These are phyloP conservation scores for Hypomyces perniciosus DNA, from an alignment of 2,329 filamentous ascomycete species.

Conservation along the genomic window DNA sequence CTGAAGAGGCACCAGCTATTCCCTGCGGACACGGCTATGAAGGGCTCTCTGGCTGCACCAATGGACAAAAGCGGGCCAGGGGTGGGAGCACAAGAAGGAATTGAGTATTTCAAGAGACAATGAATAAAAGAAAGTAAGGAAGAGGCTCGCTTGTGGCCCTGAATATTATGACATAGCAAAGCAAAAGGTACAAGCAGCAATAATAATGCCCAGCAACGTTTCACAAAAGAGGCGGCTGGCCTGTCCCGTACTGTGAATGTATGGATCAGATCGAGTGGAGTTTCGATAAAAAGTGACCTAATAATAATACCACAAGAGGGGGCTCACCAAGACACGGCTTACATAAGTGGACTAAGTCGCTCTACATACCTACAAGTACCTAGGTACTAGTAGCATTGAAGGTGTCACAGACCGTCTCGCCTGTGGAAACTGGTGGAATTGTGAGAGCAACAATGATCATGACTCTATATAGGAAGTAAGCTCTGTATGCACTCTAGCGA, in stretches of 20 bases:
- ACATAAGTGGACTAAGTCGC: too few species aligned
- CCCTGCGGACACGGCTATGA: constrained; percentile 6
- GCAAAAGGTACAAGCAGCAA: not conserved
- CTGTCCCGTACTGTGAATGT: not conserved
- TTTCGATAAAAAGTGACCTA: too few species aligned
- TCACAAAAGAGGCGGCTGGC: not conserved
- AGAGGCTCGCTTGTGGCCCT: constrained; percentile 1
- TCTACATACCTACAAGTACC: too few species aligned
- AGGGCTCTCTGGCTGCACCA: constrained; percentile 5
- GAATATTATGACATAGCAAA: not conserved
- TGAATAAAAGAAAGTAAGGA: not conserved
- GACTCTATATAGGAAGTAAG: too few species aligned
- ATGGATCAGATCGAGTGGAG: not conserved
- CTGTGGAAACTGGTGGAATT: too few species aligned
- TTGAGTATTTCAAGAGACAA: not conserved
- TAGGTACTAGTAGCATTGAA: too few species aligned
- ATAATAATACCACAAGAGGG: too few species aligned
- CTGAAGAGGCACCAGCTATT: constrained; percentile 16
- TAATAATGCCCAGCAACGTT: constrained; percentile 4
- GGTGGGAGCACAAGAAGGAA: constrained; percentile 4
- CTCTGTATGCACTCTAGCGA: too few species aligned
- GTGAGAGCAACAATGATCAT: too few species aligned
- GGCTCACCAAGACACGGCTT: too few species aligned
- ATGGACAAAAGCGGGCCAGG: constrained; percentile 3
- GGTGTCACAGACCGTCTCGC: too few species aligned